Conservation (phyloP, 2,329 filamentous ascomycete species). For the Fusarium piperis region DNA sequence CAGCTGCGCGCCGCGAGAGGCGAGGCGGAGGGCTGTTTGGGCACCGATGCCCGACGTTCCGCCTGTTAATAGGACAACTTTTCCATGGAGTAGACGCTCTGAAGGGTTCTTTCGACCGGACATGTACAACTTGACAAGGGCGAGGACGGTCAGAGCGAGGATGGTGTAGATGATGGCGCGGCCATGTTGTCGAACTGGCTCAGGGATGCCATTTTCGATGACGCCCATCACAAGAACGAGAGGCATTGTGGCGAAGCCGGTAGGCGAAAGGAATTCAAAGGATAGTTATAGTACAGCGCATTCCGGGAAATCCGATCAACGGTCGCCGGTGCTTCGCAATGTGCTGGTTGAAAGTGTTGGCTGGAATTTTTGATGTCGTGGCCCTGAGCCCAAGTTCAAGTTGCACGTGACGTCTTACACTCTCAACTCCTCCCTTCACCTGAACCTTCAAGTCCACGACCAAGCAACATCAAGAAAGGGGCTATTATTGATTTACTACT, state of each 20-base stretch:
- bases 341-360: not conserved
- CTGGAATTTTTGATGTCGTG: slow-evolving; percentile 29
- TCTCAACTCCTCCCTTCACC: not conserved
- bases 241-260: slow-evolving; percentile 55
- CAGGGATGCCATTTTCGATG: slow-evolving; percentile 59
- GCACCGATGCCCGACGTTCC: slow-evolving; percentile 94
- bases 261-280: not conserved
- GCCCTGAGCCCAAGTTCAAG: slow-evolving; percentile 6
- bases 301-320: not conserved
- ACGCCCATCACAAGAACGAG: slow-evolving; percentile 61
- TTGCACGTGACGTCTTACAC: slow-evolving; percentile 26
- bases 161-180: slow-evolving; percentile 54
- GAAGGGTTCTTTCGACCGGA: slow-evolving; percentile 77
- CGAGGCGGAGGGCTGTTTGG: slow-evolving; percentile 77
- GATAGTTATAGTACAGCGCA: slow-evolving; percentile 18
- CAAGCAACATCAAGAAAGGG: slow-evolving; percentile 5
- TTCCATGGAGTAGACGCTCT: slow-evolving; percentile 89
- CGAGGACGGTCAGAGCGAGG: slow-evolving; percentile 51
- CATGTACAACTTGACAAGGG: slow-evolving; percentile 76
- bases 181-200: slow-evolving; percentile 57
- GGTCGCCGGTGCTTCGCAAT: not conserved
- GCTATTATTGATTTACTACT: slow-evolving; percentile 14
- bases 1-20: slow-evolving; percentile 85
- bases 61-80: slow-evolving; percentile 92
- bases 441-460: not conserved